Evolutionary conservation across 495 filamentous ascomycete genomes (phyloP).

Genomic region (Penicillium atrosanguineum): DNA sequence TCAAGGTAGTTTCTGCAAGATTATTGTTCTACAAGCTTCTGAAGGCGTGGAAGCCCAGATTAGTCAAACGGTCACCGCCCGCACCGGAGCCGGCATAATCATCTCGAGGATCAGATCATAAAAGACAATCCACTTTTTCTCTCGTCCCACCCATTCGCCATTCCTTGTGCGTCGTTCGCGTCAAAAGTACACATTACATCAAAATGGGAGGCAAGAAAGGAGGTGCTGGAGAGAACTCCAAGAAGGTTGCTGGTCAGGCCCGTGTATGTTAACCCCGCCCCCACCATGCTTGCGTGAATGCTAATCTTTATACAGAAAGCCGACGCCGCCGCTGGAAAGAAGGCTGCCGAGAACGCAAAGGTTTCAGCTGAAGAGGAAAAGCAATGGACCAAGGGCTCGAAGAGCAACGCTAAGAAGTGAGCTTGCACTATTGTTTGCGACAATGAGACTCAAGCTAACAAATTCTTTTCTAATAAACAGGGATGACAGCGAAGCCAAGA

Average conservation of each 20-base stretch:
- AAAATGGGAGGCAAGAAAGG: constrained; percentile 61
- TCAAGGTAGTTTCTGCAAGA: neutral
- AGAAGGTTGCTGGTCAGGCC: constrained; percentile 89
- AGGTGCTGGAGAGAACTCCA: constrained; percentile 64
- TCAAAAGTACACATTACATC: neutral
- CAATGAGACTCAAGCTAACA: constrained; percentile 13
- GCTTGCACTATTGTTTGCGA: neutral
- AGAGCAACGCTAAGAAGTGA: constrained; percentile 82
- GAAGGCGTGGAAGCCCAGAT: neutral
- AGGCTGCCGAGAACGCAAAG: constrained; percentile 66
- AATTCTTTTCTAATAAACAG: constrained; percentile 37
- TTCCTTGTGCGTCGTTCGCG: neutral
- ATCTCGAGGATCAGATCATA: constrained; percentile 28
- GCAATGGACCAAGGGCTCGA: constrained; percentile 83
- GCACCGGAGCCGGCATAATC: constrained; percentile 28
- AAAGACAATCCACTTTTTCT: constrained; percentile 16
- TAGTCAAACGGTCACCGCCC: constrained; percentile 20
- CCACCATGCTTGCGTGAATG: constrained; percentile 20
- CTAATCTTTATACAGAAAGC: constrained; percentile 66
- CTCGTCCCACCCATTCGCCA: constrained; percentile 1
- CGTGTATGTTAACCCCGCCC: constrained; percentile 42
- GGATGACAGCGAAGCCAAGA: constrained; percentile 81
- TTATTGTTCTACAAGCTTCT: neutral
- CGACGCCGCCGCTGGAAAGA: constrained; percentile 75
- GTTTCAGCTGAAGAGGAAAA: constrained; percentile 65